Evolutionary conservation across 2,329 filamentous ascomycete species (phyloP), one percentile per base, ranked within the genome.

Genomic region (Aspergillus sp.): DNA sequence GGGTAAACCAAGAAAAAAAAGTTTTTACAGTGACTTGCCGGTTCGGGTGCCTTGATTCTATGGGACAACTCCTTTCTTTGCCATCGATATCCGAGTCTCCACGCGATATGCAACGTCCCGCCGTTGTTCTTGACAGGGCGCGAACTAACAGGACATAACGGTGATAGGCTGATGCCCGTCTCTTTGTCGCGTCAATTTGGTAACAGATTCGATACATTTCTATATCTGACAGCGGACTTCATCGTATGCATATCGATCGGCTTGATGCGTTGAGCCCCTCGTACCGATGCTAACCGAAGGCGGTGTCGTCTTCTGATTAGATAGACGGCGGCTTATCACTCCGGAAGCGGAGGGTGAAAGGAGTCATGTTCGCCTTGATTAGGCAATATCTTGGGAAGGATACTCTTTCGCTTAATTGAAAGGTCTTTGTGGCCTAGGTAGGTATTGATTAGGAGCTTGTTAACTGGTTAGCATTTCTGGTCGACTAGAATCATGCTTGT

Each of bases 71-170:
- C 32, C 10, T 13, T 30, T 48, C n/a, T 56, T 64, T 54, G 58
- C 59, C 60, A 64, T 67, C 62, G 57, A 61, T 55, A 60, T 64
- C 59, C 55, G 52, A 61, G 25, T 52, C 41, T 41, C 32, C 17
- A 58, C 28, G 8, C 21, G 50, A 23, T 15, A 36, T 32, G 19
- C 38, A 23, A 49, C 12, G 21, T 25, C 21, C 45, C 45, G 45
- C 45, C 25, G 10, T 30, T 30, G 25, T 50, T n/a, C 28, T 10
- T 32, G 15, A 50, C 47, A 50, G 47, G 28, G 47, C 47, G 47
- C 47, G 23, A 50, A 10, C 6, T 30, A 6, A 50, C 17, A 45
- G 10, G 5, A 36, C 17, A 10, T 21, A 9, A 9, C 19, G 10
- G 10, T 50, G 47, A 50, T 50, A 30, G 47, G 47, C 15, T 50